Evolutionary conservation across 371 early-diverging fungal species (phyloP).

Genomic region (Mucor ambiguus): DNA sequence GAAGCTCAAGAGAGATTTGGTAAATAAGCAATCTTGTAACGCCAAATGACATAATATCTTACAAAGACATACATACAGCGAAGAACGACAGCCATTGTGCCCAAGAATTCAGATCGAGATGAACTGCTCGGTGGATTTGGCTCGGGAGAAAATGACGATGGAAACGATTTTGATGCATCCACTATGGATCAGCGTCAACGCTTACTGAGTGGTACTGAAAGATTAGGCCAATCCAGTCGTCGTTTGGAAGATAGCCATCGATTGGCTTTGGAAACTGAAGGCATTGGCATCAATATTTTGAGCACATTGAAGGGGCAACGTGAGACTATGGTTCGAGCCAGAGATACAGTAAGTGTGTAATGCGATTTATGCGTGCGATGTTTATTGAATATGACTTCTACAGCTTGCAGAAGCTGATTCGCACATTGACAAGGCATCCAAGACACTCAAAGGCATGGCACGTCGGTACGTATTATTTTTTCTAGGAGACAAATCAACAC

Average conservation of each 20-base stretch:
- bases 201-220: constrained; percentile 83
- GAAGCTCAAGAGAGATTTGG: constrained; percentile 74
- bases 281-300: constrained; percentile 83
- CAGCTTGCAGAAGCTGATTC: constrained; percentile 87
- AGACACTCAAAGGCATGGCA: constrained; percentile 90
- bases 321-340: constrained; percentile 86
- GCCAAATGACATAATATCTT: neutral
- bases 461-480: constrained; percentile 66
- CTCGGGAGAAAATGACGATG: constrained; percentile 38
- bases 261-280: constrained; percentile 90
- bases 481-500: neutral
- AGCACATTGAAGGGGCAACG: constrained; percentile 83
- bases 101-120: constrained; percentile 58
- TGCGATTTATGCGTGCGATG: neutral
- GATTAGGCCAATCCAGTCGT: constrained; percentile 75
- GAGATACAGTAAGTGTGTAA: constrained; percentile 71
- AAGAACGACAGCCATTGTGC: constrained; percentile 41
- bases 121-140: constrained; percentile 64
- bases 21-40: constrained; percentile 25
- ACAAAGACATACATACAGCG: constrained; percentile 22
- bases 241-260: constrained; percentile 89
- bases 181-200: constrained; percentile 84
- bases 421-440: constrained; percentile 86
- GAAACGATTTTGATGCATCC: constrained; percentile 61
- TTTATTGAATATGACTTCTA: neutral